Evolutionary conservation across 345 rosid species (phyloP).

Genomic region (Turritis glabra): DNA sequence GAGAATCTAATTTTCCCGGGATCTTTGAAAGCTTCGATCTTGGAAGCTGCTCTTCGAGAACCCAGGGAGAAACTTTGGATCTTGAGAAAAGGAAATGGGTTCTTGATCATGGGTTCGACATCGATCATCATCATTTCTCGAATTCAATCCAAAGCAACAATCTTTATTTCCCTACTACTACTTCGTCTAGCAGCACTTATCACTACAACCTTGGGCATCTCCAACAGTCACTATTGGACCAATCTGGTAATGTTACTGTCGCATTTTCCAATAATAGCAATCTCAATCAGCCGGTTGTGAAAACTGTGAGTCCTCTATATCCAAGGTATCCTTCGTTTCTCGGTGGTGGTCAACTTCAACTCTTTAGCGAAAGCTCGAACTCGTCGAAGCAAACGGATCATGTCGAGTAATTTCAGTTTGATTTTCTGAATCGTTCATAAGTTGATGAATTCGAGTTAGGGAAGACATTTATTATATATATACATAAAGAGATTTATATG

Average conservation of each 20-base stretch:
- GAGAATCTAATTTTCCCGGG: constrained; percentile 42
- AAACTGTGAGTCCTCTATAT: constrained; percentile 43
- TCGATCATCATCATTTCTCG: constrained; percentile 45
- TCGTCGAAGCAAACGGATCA: constrained; percentile 28
- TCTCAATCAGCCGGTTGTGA: constrained; percentile 32
- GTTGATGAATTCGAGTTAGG: background rate
- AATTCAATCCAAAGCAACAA: constrained; percentile 41
- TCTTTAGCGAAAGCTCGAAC: constrained; percentile 36
- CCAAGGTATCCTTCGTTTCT: constrained; percentile 53
- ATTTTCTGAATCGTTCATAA: background rate
- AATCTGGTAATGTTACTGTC: constrained; percentile 55
- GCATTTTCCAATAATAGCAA: constrained; percentile 40
- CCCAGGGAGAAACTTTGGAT: constrained; percentile 30
- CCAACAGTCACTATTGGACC: constrained; percentile 57
- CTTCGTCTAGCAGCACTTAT: constrained; percentile 39
- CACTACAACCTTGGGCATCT: constrained; percentile 58
- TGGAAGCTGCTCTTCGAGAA: constrained; percentile 42
- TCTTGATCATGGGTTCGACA: constrained; percentile 23
- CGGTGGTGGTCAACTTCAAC: constrained; percentile 44
- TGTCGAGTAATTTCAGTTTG: constrained; percentile 7
- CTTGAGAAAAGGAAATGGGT: constrained; percentile 55
- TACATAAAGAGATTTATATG: background rate
- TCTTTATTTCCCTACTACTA: constrained; percentile 17
- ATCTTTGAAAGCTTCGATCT: constrained; percentile 32
- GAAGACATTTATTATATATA: background rate